phyloP scores from a whole-genome alignment of 257 asterid species.

The Solanum rostratum region DNA sequence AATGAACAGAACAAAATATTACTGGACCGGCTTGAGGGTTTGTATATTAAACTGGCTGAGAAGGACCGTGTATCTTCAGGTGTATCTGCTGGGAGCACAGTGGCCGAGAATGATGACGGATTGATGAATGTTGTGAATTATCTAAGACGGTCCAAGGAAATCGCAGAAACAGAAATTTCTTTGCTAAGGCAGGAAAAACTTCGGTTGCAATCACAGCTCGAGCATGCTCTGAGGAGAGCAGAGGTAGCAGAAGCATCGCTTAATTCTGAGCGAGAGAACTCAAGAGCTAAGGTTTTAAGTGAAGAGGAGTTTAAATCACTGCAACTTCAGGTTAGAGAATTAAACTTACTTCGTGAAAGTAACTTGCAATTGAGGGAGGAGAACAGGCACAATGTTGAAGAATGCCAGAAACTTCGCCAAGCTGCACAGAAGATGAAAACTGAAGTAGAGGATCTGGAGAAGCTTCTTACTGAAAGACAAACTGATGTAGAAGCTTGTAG shows the following conservation, averaged over 20 bases:
- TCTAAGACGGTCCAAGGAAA: slow-evolving; percentile 87
- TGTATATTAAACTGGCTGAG: slow-evolving; percentile 82
- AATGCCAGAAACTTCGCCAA: slow-evolving; percentile 88
- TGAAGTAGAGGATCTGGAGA: slow-evolving; percentile 55
- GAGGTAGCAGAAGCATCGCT: slow-evolving; percentile 66
- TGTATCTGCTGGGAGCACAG: slow-evolving; percentile 42
- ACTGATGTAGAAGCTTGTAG: slow-evolving; percentile 47
- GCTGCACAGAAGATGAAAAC: slow-evolving; percentile 32
- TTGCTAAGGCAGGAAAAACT: slow-evolving; percentile 75
- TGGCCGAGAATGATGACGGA: slow-evolving; percentile 55
- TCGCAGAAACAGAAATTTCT: slow-evolving; percentile 85
- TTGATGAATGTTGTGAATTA: slow-evolving; percentile 68
- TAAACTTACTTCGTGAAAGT: slow-evolving; percentile 88
- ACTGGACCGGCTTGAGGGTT: slow-evolving; percentile 73
- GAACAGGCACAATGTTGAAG: slow-evolving; percentile 72
- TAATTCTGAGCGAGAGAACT: slow-evolving; percentile 47
- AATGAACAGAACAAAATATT: slow-evolving; percentile 83
- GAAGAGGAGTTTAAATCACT: slow-evolving; percentile 75
- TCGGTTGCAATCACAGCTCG: slow-evolving; percentile 76
- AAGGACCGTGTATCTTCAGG: slow-evolving; percentile 47
- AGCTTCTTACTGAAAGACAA: slow-evolving; percentile 39
- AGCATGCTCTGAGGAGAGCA: slow-evolving; percentile 63
- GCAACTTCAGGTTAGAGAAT: slow-evolving; percentile 83
- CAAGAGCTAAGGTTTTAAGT: slow-evolving; percentile 41
- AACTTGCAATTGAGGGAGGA: slow-evolving; percentile 92